These are phyloP conservation scores for Coemansia sp. DNA, from an alignment of 192 early-diverging fungal genomes.

Conservation along the genomic window DNA sequence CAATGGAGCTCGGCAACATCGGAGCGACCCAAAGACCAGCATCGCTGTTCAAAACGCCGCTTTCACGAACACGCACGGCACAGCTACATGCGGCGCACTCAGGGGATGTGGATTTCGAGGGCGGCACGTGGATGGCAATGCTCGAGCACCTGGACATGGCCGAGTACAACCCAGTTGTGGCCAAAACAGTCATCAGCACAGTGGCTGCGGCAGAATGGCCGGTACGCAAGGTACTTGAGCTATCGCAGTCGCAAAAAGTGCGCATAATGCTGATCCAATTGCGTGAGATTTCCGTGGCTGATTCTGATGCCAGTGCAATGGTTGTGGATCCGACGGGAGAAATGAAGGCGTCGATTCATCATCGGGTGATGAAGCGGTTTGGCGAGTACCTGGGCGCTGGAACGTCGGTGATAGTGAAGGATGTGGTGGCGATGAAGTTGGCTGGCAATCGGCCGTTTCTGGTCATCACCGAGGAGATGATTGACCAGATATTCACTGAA, in stretches of 20 bases:
- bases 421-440: constrained; percentile 36
- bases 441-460: constrained; percentile 38
- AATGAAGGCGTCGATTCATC: constrained; percentile 46
- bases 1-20: background rate
- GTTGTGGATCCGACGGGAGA: constrained; percentile 51
- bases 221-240: constrained; percentile 26
- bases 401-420: constrained; percentile 38
- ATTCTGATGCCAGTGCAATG: constrained; percentile 34
- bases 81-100: constrained; percentile 15
- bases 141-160: constrained; percentile 35
- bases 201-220: constrained; percentile 24
- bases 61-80: constrained; percentile 16
- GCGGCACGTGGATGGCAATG: constrained; percentile 49
- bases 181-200: constrained; percentile 10
- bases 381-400: constrained; percentile 26
- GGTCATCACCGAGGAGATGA: constrained; percentile 32
- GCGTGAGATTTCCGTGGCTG: constrained; percentile 30
- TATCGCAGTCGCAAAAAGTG: constrained; percentile 20
- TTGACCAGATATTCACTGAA: constrained; percentile 43
- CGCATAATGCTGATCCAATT: constrained; percentile 44
- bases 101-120: constrained; percentile 37
- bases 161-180: constrained; percentile 25
- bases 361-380: constrained; percentile 25
- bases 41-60: constrained; percentile 34
- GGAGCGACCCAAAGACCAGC: constrained; percentile 22